Conservation (phyloP, 202 grass and related monocot species). For the Thinopyrum obtusiflorum region DNA sequence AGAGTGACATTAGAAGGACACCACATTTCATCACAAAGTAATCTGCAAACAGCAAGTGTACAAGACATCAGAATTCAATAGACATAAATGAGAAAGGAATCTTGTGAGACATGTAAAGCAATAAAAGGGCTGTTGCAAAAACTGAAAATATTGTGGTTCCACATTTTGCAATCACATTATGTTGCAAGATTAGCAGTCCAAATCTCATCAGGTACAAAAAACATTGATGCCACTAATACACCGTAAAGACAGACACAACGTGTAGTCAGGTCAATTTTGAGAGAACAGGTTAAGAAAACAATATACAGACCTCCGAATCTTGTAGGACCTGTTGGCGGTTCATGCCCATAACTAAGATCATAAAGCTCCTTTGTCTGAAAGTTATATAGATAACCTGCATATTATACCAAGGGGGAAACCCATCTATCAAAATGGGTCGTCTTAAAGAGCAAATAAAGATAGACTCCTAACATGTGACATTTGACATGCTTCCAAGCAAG, state of each 20-base stretch:
- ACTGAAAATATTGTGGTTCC: not conserved
- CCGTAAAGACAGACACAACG: conserved; percentile 1
- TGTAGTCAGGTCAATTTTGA: not conserved
- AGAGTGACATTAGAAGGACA: conserved; percentile 98
- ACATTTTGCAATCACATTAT: conserved; percentile 8
- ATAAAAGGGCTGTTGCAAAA: conserved; percentile 1
- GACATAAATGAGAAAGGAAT: conserved; percentile 8
- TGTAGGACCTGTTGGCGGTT: conserved; percentile 75
- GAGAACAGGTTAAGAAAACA: conserved; percentile 19
- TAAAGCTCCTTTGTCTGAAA: conserved; percentile 99
- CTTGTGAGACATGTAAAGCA: conserved; percentile 17
- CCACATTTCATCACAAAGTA: conserved; percentile 97
- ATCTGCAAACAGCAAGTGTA: conserved; percentile 56
- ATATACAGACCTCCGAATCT: conserved; percentile 85
- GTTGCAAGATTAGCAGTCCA: not conserved
- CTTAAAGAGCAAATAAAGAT: conserved; percentile 16
- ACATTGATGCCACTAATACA: not conserved
- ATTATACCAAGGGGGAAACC: conserved; percentile 26
- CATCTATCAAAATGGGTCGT: not conserved
- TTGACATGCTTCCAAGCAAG: conserved; percentile 34
- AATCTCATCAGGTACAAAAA: conserved; percentile 15
- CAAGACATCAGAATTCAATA: conserved; percentile 28
- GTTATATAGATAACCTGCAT: conserved; percentile 95
- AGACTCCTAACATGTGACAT: not conserved
- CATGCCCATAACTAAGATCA: conserved; percentile 97